phyloP scores from a whole-genome alignment of 352 stramenopile species.

The Pythium scleroteichum region DNA sequence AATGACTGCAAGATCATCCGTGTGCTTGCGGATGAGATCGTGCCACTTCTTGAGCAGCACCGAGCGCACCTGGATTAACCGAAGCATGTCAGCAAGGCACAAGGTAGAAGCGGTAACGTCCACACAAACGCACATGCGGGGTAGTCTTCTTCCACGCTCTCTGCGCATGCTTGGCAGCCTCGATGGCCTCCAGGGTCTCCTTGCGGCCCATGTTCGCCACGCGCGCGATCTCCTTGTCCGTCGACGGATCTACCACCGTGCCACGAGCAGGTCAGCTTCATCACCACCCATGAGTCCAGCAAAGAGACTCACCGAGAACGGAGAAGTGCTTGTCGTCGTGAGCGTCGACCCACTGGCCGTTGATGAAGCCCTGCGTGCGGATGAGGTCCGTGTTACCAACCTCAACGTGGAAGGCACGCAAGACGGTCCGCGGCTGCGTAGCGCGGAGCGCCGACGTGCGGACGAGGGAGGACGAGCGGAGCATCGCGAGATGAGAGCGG shows the following conservation, averaged over 20 bases:
- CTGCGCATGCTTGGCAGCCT: conserved; percentile 60
- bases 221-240: conserved; percentile 63
- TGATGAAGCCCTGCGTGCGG: conserved; percentile 75
- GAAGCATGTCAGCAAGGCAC: no score
- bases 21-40: conserved; percentile 65
- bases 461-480: conserved; percentile 23
- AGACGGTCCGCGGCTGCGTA: neutral
- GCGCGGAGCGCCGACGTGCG: conserved; percentile 5
- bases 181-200: conserved; percentile 78
- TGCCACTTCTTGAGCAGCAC: conserved; percentile 83
- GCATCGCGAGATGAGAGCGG: conserved; percentile 28
- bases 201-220: conserved; percentile 68
- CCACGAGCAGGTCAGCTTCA: neutral
- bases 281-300: neutral
- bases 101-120: no score
- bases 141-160: conserved; percentile 73
- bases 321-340: conserved; percentile 57
- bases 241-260: conserved; percentile 59
- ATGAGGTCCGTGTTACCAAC: conserved; percentile 67
- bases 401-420: conserved; percentile 48
- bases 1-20: conserved; percentile 87
- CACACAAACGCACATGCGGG: conserved; percentile 42
- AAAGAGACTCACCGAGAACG: conserved; percentile 46
- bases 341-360: conserved; percentile 74
- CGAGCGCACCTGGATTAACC: conserved; percentile 42